Evolutionary conservation across 2,329 filamentous ascomycete genomes (phyloP), one percentile per base, ranked within the genome.

Genomic region (Penicillium sp.): DNA sequence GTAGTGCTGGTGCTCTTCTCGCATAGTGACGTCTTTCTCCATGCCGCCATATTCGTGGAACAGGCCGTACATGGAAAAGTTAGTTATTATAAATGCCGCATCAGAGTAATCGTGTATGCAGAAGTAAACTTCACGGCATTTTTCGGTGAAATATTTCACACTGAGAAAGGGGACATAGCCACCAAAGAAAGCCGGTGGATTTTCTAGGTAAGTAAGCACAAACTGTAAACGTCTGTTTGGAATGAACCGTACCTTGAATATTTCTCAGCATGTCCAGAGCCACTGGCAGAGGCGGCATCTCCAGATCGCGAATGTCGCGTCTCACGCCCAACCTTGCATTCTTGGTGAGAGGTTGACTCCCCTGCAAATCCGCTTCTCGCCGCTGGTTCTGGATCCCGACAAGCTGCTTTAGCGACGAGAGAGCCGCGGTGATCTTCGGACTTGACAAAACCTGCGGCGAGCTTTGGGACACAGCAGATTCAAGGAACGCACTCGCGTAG

Each of bases 51-150:
- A 61, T 37, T 77, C 75, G 12, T 69, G 57, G 46, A 80, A 76
- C 2, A 78, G 50, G 53, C 73, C 71, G 46, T 71, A 75, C 3
- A 80, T 66, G 2, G 70, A 68, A 29, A 74, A 72, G 48, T 78
- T 75, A 1, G 75, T 71, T 9, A 75, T 64, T 12, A 77, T 74
- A 33, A 77, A 78, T 3, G 72, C 71, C 1, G 73, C 70, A 33
- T 75, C 71, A 2, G 76, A 72, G 51, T 74, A 77, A 12, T 77
- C 73, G 12, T 79, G 74, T 1, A 73, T 73, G 15, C 73, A 73
- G 54, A 80, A 79, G 58, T 78, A 80, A 0, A 80, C 67, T 43
- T 73, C 71, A 27, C 74, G 76, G 60, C 77, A 80, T 48, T 76
- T 65, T 21, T 74, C 68, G 7, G 70, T 69, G 46, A 80, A 73